Conservation (phyloP, 2,329 filamentous ascomycete genomes). For the Alternaria longipes region DNA sequence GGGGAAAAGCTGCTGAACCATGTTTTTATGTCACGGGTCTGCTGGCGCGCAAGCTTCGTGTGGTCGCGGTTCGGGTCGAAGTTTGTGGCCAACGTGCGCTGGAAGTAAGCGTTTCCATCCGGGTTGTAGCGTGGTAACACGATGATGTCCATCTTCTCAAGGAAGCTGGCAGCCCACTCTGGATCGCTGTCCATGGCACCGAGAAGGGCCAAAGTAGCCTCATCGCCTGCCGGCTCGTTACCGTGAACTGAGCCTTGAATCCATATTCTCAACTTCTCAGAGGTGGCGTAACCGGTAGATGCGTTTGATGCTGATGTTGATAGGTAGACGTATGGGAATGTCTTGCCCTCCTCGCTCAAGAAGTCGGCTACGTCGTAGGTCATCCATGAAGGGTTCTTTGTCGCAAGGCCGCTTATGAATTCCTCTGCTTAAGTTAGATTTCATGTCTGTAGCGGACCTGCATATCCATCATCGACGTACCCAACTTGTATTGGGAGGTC, state of each 20-base stretch:
- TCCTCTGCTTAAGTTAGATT: slow-evolving; percentile 17
- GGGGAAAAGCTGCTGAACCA: slow-evolving; percentile 44
- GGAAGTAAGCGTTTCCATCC: slow-evolving; percentile 50
- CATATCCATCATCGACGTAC: slow-evolving; percentile 9
- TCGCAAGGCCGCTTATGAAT: slow-evolving; percentile 40
- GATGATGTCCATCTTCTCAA: slow-evolving; percentile 47
- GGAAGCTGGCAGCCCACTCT: slow-evolving; percentile 41
- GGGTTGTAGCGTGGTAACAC: slow-evolving; percentile 50
- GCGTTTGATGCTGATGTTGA: slow-evolving; percentile 25
- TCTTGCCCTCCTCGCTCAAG: slow-evolving; percentile 45
- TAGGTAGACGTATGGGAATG: slow-evolving; percentile 45
- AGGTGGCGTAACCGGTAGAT: slow-evolving; percentile 3
- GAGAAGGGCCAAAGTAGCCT: slow-evolving; percentile 47
- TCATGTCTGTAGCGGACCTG: not conserved
- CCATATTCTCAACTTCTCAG: slow-evolving; percentile 48
- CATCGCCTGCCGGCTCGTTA: slow-evolving; percentile 51
- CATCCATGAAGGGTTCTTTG: slow-evolving; percentile 46
- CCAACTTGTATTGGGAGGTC: slow-evolving; percentile 37
- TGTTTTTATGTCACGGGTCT: slow-evolving; percentile 48
- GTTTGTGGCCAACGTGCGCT: slow-evolving; percentile 48
- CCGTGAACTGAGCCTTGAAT: slow-evolving; percentile 51
- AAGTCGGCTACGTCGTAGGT: slow-evolving; percentile 39
- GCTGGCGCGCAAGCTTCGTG: slow-evolving; percentile 47
- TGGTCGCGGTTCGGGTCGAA: slow-evolving; percentile 52
- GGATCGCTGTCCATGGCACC: slow-evolving; percentile 48